phyloP scores from a whole-genome alignment of 176 grass and related monocot species.

The Oryza australiensis region DNA sequence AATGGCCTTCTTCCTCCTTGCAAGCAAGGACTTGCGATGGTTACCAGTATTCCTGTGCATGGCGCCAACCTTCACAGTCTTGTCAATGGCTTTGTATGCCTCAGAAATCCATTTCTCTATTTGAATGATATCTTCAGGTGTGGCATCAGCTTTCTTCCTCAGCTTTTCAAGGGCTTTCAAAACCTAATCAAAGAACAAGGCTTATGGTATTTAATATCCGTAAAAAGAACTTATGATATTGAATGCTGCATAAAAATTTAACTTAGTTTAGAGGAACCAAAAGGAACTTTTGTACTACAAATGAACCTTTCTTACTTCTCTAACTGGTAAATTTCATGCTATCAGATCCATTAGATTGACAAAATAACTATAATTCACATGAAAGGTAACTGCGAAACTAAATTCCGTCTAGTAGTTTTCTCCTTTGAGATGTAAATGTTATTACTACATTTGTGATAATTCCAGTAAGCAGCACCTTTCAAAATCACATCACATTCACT shows the following conservation, averaged over 20 bases:
- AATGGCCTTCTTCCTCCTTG: conserved; percentile 81
- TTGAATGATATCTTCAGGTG: conserved; percentile 72
- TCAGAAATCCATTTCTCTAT: conserved; percentile 78
- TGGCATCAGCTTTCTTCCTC: conserved; percentile 79
- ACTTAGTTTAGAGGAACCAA: neutral
- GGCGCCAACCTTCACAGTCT: conserved; percentile 78
- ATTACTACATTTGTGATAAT: neutral
- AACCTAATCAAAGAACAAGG: conserved; percentile 42
- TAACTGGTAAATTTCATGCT: neutral
- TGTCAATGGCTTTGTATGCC: conserved; percentile 87
- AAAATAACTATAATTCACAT: conserved; percentile 11
- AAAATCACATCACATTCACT: neutral
- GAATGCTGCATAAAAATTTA: neutral
- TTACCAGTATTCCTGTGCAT: conserved; percentile 86
- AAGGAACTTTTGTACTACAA: neutral
- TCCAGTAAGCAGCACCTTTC: neutral
- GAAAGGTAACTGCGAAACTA: neutral
- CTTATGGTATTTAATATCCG: conserved; percentile 10
- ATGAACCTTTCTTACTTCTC: neutral
- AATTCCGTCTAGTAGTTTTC: neutral
- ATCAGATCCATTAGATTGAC: neutral
- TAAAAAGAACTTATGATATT: neutral
- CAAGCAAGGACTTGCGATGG: conserved; percentile 79
- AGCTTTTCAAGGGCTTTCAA: conserved; percentile 71
- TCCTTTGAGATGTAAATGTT: neutral